A percentile compares a stretch with the other conserved stretches of the same genome.
Conservation (phyloP, 2,329 filamentous ascomycete genomes). For the Pseudocercospora cruenta region DNA sequence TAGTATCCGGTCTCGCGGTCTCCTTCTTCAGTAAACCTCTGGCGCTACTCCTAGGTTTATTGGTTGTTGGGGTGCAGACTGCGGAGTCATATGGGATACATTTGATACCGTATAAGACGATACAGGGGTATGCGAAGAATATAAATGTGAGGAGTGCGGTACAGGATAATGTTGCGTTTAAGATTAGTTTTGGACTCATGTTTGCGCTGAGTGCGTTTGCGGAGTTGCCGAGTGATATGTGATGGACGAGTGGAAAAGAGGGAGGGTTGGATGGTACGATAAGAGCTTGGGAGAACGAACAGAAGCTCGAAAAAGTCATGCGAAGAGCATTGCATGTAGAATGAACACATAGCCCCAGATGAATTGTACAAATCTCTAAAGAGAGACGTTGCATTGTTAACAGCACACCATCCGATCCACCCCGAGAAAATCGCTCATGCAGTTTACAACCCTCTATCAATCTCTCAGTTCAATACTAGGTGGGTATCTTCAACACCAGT, state of each 20-base stretch:
- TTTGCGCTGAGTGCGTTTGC: constrained; percentile 72
- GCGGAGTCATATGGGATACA: constrained; percentile 57
- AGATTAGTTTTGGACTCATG: constrained; percentile 70
- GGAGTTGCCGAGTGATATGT: constrained; percentile 43
- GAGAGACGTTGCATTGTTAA: too few species aligned
- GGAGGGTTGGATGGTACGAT: not conserved
- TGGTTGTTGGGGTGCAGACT: constrained; percentile 65
- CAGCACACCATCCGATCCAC: too few species aligned
- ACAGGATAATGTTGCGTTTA: constrained; percentile 65
- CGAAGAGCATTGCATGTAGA: not conserved
- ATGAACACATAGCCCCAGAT: not conserved
- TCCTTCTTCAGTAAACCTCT: constrained; percentile 71
- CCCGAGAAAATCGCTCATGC: too few species aligned
- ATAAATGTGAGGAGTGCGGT: constrained; percentile 57
- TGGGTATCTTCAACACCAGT: not conserved
- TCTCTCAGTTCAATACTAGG: not conserved
- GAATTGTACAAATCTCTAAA: too few species aligned
- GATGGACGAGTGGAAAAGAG: constrained; percentile 12
- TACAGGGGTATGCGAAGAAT: constrained; percentile 56
- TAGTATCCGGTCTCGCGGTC: constrained; percentile 66
- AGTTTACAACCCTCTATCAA: too few species aligned
- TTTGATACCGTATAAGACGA: constrained; percentile 51
- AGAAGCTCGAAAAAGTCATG: too few species aligned
- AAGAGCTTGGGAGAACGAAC: too few species aligned
- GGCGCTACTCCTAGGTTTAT: constrained; percentile 67